phyloP scores from a whole-genome alignment of 1,284 basidiomycete species.

The Ustilago tritici region DNA sequence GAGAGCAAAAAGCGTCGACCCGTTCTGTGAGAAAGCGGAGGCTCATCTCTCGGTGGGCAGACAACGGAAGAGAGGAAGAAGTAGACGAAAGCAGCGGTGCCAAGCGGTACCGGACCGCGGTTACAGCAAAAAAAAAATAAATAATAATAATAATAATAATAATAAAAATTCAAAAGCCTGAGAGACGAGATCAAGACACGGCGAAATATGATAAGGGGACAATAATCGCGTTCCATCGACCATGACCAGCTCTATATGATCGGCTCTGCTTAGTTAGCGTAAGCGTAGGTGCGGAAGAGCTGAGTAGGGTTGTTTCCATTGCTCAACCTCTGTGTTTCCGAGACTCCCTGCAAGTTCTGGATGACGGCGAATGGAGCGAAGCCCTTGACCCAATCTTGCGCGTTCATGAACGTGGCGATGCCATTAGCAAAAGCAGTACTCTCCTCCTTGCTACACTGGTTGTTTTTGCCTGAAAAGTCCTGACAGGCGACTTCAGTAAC shows the following conservation, averaged over 20 bases:
- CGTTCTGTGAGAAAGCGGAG: not conserved
- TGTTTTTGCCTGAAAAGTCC: conserved; percentile 69
- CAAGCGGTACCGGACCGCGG: conserved; percentile 19
- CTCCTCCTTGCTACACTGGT: conserved; percentile 69
- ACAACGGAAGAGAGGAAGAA: not conserved
- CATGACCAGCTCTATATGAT: not conserved
- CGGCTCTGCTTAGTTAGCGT: conserved; percentile 20
- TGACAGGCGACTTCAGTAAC: conserved; percentile 60
- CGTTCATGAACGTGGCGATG: conserved; percentile 65
- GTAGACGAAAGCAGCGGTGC: not conserved
- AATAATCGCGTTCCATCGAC: not conserved
- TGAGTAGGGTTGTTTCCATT: conserved; percentile 48
- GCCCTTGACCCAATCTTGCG: conserved; percentile 53
- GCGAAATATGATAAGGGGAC: not conserved
- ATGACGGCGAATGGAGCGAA: conserved; percentile 62
- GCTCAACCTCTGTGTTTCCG: conserved; percentile 44
- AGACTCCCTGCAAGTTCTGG: conserved; percentile 58
- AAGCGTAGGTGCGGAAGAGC: conserved; percentile 46
- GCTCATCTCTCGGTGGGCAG: not conserved
- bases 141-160: too few species aligned
- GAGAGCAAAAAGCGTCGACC: not conserved
- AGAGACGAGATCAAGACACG: not conserved
- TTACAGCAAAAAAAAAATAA: not conserved
- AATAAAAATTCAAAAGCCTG: too few species aligned
- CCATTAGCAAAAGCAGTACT: conserved; percentile 71